Evolutionary conservation across 306 rosid genomes (phyloP).

Genomic region (Senna siamea): DNA sequence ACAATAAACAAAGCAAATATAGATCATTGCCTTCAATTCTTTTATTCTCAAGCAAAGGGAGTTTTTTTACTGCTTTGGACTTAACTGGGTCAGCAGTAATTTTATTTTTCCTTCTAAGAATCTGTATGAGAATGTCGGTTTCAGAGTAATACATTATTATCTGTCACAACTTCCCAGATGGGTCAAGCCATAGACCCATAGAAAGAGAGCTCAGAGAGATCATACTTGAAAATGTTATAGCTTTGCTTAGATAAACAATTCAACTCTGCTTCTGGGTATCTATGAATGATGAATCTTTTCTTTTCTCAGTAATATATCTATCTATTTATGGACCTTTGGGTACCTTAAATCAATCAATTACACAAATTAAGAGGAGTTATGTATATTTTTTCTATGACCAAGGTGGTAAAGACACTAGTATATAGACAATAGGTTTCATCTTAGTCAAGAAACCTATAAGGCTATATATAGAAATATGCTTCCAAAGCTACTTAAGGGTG

Average conservation of each 20-base stretch:
- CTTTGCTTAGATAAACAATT: background rate
- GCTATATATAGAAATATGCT: background rate
- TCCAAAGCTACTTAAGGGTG: background rate
- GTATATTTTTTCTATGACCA: background rate
- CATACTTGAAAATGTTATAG: background rate
- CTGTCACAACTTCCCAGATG: conserved; percentile 35
- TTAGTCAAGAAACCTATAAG: background rate
- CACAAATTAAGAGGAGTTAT: background rate
- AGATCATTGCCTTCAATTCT: background rate
- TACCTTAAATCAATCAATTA: background rate
- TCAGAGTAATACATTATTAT: conserved; percentile 29
- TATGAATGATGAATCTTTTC: too few relatives aligned
- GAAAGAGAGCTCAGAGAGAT: background rate
- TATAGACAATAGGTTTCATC: background rate
- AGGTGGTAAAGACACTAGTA: background rate
- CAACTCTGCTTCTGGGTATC: background rate
- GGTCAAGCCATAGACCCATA: conserved; percentile 6
- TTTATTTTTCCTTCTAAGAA: background rate
- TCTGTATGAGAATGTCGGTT: conserved; percentile 43
- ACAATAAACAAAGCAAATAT: conserved; percentile 7
- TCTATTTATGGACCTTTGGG: background rate
- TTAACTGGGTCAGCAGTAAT: conserved; percentile 32
- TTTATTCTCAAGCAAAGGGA: conserved; percentile 16
- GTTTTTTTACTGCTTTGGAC: conserved; percentile 29
- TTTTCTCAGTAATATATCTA: too few relatives aligned